Conservation (phyloP, 257 asterid genomes). For the Verbascum thapsus region DNA sequence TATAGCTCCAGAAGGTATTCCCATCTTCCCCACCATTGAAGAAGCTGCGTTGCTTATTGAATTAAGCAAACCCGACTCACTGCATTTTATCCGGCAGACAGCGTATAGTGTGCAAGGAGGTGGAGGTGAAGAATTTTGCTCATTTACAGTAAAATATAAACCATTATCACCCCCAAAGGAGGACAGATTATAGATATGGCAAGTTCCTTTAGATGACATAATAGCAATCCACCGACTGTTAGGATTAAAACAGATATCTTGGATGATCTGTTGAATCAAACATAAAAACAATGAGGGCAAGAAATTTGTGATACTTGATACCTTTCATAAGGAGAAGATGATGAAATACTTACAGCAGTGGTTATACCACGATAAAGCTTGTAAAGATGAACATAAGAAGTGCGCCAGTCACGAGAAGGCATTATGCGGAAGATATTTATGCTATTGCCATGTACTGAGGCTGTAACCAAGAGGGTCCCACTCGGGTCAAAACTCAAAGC, state of each 20-base stretch:
- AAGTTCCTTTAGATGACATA: slow-evolving; percentile 47
- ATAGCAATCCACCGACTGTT: slow-evolving; percentile 44
- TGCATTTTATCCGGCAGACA: slow-evolving; percentile 38
- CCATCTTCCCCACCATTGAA: slow-evolving; percentile 36
- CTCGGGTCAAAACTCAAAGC: slow-evolving; percentile 77
- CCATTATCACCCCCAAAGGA: slow-evolving; percentile 39
- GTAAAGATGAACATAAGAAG: slow-evolving; percentile 53
- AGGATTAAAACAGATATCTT: slow-evolving; percentile 43
- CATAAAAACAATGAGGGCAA: background rate
- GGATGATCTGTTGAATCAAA: slow-evolving; percentile 37
- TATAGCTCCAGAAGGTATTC: slow-evolving; percentile 45
- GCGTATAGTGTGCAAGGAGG: slow-evolving; percentile 38
- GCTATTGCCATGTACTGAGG: slow-evolving; percentile 73
- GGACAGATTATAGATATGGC: slow-evolving; percentile 43
- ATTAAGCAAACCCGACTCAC: slow-evolving; percentile 37
- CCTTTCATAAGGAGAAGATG: slow-evolving; percentile 6
- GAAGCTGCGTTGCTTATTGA: slow-evolving; percentile 38
- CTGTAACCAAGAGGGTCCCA: slow-evolving; percentile 75
- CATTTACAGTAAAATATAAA: slow-evolving; percentile 30
- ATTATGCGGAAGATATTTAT: slow-evolving; percentile 60
- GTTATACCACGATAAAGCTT: slow-evolving; percentile 47
- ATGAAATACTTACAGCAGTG: slow-evolving; percentile 42
- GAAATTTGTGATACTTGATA: background rate
- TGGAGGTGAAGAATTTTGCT: slow-evolving; percentile 29
- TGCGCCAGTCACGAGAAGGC: slow-evolving; percentile 61